phyloP scores from a whole-genome alignment of 1,284 basidiomycete genomes.

The Porodaedalea pini region DNA sequence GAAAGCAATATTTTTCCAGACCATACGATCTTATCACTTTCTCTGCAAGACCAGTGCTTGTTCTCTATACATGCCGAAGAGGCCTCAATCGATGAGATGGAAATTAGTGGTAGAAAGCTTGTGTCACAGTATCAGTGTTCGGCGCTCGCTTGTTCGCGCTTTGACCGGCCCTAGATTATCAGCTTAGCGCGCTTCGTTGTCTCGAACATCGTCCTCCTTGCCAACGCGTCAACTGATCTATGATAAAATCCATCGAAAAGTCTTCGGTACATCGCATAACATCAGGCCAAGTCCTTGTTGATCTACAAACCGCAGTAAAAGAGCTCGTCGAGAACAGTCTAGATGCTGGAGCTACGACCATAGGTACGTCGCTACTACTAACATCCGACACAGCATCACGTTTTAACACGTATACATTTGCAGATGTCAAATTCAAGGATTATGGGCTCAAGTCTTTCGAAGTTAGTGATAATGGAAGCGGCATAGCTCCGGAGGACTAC shows the following conservation, averaged over 20 bases:
- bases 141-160: no score
- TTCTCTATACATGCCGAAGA: no score
- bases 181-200: not conserved
- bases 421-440: slow-evolving; percentile 90
- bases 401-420: not conserved
- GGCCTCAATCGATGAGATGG: no score
- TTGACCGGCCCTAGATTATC: slow-evolving; percentile 8
- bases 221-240: not conserved
- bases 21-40: no score
- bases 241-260: slow-evolving; percentile 65
- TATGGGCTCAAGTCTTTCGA: slow-evolving; percentile 86
- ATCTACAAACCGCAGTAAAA: slow-evolving; percentile 91
- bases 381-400: not conserved
- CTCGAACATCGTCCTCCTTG: not conserved
- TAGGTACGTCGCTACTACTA: slow-evolving; percentile 56
- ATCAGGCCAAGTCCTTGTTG: slow-evolving; percentile 92
- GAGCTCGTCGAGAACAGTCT: slow-evolving; percentile 96
- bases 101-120: no score
- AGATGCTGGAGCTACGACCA: slow-evolving; percentile 85
- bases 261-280: slow-evolving; percentile 82
- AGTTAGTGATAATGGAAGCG: slow-evolving; percentile 90
- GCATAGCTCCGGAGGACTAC: slow-evolving; percentile 78
- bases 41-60: no score
- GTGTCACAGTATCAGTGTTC: no score
- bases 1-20: no score